Evolutionary conservation across 495 filamentous ascomycete species (phyloP).

Genomic region (Lasiosphaeris hirsuta): DNA sequence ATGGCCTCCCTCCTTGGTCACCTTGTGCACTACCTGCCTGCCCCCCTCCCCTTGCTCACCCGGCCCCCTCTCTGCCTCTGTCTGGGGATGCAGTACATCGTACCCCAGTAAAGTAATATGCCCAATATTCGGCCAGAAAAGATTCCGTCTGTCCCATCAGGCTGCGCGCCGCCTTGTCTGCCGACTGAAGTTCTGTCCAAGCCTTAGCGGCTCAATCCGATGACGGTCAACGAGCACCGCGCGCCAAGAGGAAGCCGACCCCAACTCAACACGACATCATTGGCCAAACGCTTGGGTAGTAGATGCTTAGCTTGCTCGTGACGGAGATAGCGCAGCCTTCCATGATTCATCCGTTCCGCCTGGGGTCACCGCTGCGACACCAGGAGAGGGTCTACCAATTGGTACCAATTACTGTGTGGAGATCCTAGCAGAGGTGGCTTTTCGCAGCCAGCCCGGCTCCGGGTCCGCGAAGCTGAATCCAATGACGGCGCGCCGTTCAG

Average conservation of each 20-base stretch:
- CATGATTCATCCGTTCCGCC: slow-evolving; percentile 12
- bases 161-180: neutral
- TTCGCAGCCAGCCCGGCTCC: too few relatives aligned
- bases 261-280: neutral
- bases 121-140: too few relatives aligned
- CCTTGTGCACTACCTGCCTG: too few relatives aligned
- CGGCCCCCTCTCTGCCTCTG: too few relatives aligned
- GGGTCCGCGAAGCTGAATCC: too few relatives aligned
- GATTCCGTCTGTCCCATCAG: too few relatives aligned
- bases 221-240: neutral
- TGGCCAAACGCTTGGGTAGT: neutral
- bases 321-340: slow-evolving; percentile 3
- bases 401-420: neutral
- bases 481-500: too few relatives aligned
- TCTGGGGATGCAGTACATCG: too few relatives aligned
- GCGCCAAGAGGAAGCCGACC: neutral
- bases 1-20: too few relatives aligned
- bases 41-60: too few relatives aligned
- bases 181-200: neutral
- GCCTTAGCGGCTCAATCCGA: neutral
- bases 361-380: neutral
- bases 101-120: too few relatives aligned
- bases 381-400: neutral
- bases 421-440: neutral
- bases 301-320: neutral